Evolutionary conservation across 139 green algal genomes (phyloP), one percentile per base, ranked within the genome.

Genomic region (Protoeuglena noctilucae): DNA sequence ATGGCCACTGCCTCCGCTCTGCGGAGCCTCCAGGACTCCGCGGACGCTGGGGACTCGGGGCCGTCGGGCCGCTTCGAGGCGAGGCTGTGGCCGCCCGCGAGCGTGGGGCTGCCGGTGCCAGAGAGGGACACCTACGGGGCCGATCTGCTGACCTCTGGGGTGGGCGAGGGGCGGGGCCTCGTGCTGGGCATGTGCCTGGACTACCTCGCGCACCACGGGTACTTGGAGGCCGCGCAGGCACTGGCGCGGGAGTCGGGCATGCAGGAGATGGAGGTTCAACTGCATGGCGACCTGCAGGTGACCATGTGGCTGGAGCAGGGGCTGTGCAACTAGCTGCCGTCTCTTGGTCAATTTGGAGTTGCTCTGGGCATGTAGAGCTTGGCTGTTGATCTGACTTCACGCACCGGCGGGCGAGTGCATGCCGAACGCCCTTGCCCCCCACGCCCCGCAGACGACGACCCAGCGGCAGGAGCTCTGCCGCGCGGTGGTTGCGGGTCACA

Each of bases 391-490:
- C 9, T 12, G 34, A n/a, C n/a, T n/a, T n/a, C n/a, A n/a, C n/a
- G 9, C 34, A 43, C 34, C 34, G 34, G 7, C 34, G 34, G 7
- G 34, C 34, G 12, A 7, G 9, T 43, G 34, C 34, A 12, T 7
- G 9, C 12, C 34, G 9, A 43, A 12, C 12, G 34, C 12, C 9
- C 9, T 12, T 43, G 34, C 34, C 9, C 34, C 9, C 34, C 34
- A 66, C 34, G 53, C 41, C 4, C 46, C 7, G 54, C 16, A 25
- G 19, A 56, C 31, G 4, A 1, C 64, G 26, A 6, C 30, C 25
- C 5, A 51, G 45, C 60, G 70, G 48, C 65, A 72, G 63, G 30
- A 53, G 24, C 46, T 65, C 7, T 75, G 53, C 43, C 59, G 73
- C 21, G 48, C 58, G 6, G 61, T 76, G 30, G 23, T 23, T 6